Base-by-base conservation (phyloP, 2,329 filamentous ascomycete species). In the Emergomyces orientalis region DNA sequence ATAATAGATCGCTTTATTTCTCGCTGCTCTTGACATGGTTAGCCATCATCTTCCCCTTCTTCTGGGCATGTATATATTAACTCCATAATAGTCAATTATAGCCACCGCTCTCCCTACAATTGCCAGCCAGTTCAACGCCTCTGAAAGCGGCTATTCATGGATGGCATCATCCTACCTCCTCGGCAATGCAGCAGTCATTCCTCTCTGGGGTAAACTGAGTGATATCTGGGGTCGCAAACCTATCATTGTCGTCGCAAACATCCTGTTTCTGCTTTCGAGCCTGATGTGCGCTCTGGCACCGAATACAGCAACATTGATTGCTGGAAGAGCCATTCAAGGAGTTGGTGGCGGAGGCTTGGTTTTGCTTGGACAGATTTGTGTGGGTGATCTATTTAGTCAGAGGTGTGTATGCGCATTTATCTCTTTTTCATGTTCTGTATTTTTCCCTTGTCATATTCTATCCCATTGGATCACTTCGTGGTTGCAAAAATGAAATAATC, bases 141-240 rank as follows among this genome's bases (percentile, higher is more conserved):
- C 70, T 57, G 64, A 71, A 64, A 65, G 69, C 45, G 69, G 71
- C 47, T 74, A 76, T 66, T 72, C 75, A 62, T 78, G 73, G 74
- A 73, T 77, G 62, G 73, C 73, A 47, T 73, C 71, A 49, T 69
- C 73, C 30, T 75, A 72, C 66, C 66, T 77, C 32, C 68, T 76
- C 45, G 72, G 69, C 62, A 71, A 74, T 64, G 70, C 75, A 52
- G 66, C 73, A 27, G 69, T 79, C 7, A 78, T 79, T 2, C 81
- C 81, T 2, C 75, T 80, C 39, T 84, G 82, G 81, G 82, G 84
- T 27, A 87, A 87, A 69, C 74, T 87, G 27, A 84, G 83, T 52
- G 86, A 88, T 67, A 88, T 88, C 63, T 88, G 83, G 76, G 86
- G 86, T 1, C 79, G 86, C 52, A 89, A 88, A 68, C 81, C 81